Base-by-base conservation (phyloP, 441 rosid genomes). In the Bocquillonia castaneifolia region DNA sequence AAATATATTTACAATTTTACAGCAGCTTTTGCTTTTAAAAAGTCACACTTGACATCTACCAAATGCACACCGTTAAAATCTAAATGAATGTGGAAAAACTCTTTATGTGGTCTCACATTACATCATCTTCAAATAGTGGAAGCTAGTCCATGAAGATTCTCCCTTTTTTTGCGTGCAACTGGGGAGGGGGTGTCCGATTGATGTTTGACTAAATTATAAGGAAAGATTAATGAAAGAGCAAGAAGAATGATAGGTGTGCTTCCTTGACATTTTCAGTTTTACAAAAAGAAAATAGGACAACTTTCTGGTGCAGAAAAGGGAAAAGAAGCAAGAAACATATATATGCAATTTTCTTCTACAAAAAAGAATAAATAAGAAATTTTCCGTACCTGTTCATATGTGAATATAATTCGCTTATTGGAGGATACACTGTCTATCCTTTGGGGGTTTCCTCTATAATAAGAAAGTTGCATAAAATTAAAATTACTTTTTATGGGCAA, bases 391-490 rank as follows among this genome's bases (percentile, higher is more conserved):
- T 94, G 99, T 80, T 94, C 96, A 63, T 94, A 90, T 63, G 91
- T 84, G 80, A 88, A 87, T 79, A 85, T 82, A 74, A 90, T 86
- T 63, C 96, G 84, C 85, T 94, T 94, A 74, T 86, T 88, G 76
- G 96, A 84, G 63, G 83, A 82, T 34, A 77, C 75, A 59, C 81
- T 69, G 71, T 94, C 99, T 80, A 94, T 87, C 79, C 99, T 86
- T 83, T 94, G 99, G 66, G 97, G 97, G 76, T 94, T 94, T 78
- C 88, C 90, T 79, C 97, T 94, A 83, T 68, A 84, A 83, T 48
- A 61, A 66, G 6, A 66, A 32, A 74, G 40, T 68, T 29, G 64
- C 40, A 66, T 31, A 17, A 50, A 54, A 72, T 59, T 61, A 53
- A 50, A 37, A 59, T 32, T 26, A 59, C 26, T 31, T 40, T 34